Base-by-base conservation (phyloP, 2,329 filamentous ascomycete species). In the Dothistroma pini region DNA sequence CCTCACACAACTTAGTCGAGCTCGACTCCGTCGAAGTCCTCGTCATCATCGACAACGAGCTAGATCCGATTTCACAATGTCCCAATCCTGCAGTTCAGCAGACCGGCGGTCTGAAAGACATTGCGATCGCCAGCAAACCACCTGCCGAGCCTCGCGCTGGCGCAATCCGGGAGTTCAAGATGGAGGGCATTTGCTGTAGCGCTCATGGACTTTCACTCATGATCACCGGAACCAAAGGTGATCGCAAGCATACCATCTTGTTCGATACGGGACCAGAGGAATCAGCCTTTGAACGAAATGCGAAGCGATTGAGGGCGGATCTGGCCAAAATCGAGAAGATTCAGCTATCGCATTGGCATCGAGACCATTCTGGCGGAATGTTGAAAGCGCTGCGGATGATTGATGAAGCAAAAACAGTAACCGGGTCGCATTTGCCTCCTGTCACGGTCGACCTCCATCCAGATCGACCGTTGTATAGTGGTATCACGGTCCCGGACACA, bases 201-300 rank as follows among this genome's bases (percentile, higher is more conserved):
- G 69, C 68, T 21, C 69, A 71, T 49, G 69, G 69, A 6, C 62
- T 71, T 14, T 70, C 69, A 4, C 62, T 71, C 38, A 61, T 71
- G 59, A 69, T 71, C 55, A 71, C 69, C 14, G 69, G 65, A 19
- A 56, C 62, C 32, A 56, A 61, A 49, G 67, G 60, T 38, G 60
- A 62, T 10, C 22, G 62, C 38, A 48, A 57, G 22, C 68, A 63
- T 29, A 70, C 68, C 1, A 65, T 71, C 4, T 58, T 71, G 7
- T 70, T 71, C 57, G 69, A 71, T 41, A 69, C 69, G 16, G 69
- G 69, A 1, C 69, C 69, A 12, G 68, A 70, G 56, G 69, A 70
- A 22, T 21, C 38, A 8, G 63, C 63, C 11, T 71, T 58, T 14
- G 68, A 71, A 52, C 59, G 64, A 11, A 71, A 71, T 52, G 69